These are phyloP conservation scores for Wallacemonas sp. DNA, from an alignment of 208 protist genomes.

Conservation along the genomic window DNA sequence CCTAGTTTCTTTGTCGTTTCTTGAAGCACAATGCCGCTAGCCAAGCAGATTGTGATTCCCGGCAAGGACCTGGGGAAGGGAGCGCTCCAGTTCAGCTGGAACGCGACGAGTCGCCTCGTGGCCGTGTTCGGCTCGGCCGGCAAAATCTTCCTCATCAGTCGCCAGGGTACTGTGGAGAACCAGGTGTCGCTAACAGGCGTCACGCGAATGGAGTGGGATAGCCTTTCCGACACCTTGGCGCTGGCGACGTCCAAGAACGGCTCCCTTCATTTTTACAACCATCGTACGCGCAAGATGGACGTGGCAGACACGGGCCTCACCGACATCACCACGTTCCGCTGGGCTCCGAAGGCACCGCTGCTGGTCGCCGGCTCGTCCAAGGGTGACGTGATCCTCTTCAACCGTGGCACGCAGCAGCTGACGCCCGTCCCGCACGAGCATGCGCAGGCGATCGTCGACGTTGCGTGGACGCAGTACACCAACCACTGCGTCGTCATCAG, in stretches of 20 bases:
- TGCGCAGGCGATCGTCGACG: conserved; percentile 87
- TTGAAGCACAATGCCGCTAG: conserved; percentile 53
- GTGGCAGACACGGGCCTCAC: conserved; percentile 88
- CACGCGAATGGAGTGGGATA: conserved; percentile 92
- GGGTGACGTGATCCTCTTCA: conserved; percentile 93
- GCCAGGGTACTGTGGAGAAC: conserved; percentile 76
- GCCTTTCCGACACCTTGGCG: conserved; percentile 81
- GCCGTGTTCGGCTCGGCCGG: conserved; percentile 81
- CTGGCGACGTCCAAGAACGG: conserved; percentile 74
- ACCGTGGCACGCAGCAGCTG: conserved; percentile 91
- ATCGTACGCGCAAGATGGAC: conserved; percentile 61
- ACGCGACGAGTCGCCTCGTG: conserved; percentile 58
- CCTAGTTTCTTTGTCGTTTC: background rate
- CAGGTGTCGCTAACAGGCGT: conserved; percentile 71
- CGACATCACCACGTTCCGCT: conserved; percentile 88
- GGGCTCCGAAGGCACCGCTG: conserved; percentile 74
- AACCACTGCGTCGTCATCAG: conserved; percentile 84
- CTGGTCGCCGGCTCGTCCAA: conserved; percentile 91
- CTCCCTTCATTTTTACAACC: conserved; percentile 83
- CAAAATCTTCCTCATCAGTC: conserved; percentile 69
- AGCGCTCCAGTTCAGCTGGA: conserved; percentile 71
- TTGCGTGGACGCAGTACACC: conserved; percentile 74
- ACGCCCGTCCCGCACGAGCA: conserved; percentile 89
- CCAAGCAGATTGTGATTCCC: conserved; percentile 75
- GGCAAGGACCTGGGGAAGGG: conserved; percentile 71